Evolutionary conservation across 225 moss, liverwort and hornwort genomes (phyloP), one percentile per base, ranked within the genome.

Genomic region (Polytrichum formosum): DNA sequence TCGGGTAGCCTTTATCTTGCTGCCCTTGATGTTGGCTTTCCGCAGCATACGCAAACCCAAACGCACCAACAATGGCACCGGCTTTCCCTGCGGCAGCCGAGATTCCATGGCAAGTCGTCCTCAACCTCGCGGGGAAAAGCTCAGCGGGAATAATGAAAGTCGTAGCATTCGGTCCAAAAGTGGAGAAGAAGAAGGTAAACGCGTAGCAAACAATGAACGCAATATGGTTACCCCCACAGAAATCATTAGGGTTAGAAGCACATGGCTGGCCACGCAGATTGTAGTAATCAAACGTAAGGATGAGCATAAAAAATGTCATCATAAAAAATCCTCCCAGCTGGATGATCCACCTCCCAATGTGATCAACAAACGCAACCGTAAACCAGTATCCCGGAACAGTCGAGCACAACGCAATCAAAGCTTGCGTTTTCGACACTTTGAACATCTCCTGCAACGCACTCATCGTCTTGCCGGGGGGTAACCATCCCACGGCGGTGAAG

Each of bases 291-390:
- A 28, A 77, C 4, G 80, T 81, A 67, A 84, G 65, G 70, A 81
- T 75, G 75, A 84, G 79, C 88, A 89, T 89, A 70, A 85, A 89
- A 26, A 85, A 66, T 16, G 88, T 85, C 88, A 86, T 89, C 59
- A 89, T 75, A 74, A 89, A 85, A 67, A 89, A 89, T 1, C 88
- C 88, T 0, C 23, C 7, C 6, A 83, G 63, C 37, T 89, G 88
- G 59, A 89, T 89, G 55, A 80, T 33, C 85, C 85, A 81, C 10
- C 88, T 75, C 0, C 88, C 88, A 26, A 89, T 82, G 9, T 67
- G 54, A 72, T 89, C 88, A 54, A 89, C 78, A 0, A 81, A 4
- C 6, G 81, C 85, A 0, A 89, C 88, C 0, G 88, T 89, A 63
- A 84, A 84, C 84, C 84, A 84, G 75, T 84, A 84, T 4, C 84